These are phyloP conservation scores for Chaetomiaceae sp. DNA, from an alignment of 2,329 filamentous ascomycete species.

Conservation along the genomic window DNA sequence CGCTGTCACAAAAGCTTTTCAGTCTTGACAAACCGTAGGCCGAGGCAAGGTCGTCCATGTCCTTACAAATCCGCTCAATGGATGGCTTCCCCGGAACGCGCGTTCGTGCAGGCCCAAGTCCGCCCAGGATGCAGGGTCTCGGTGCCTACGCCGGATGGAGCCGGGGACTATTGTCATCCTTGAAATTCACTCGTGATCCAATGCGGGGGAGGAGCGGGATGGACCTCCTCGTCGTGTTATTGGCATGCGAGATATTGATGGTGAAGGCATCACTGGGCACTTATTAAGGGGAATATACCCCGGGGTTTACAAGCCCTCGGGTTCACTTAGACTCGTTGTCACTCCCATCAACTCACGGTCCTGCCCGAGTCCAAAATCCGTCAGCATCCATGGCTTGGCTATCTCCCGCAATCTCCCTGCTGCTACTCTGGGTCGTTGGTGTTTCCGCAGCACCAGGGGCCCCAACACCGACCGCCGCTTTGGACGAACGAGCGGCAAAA, in stretches of 20 bases:
- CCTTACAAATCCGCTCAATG: not conserved
- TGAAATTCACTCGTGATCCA: not conserved
- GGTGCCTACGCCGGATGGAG: not conserved
- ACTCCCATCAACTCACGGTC: not conserved
- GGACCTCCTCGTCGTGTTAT: not conserved
- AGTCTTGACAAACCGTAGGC: not conserved
- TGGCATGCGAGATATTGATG: not conserved
- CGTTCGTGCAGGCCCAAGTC: not conserved
- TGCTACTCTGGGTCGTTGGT: not conserved
- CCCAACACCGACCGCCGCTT: not conserved
- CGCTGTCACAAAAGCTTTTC: not conserved
- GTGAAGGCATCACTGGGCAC: not conserved
- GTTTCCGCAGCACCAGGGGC: not conserved
- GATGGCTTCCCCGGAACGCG: not conserved
- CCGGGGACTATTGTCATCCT: not conserved
- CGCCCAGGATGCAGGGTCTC: not conserved
- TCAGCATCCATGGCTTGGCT: not conserved
- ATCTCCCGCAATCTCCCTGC: not conserved
- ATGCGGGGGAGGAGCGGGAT: too few species aligned
- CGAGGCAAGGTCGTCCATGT: not conserved
- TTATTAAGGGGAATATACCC: not conserved
- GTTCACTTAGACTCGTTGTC: not conserved
- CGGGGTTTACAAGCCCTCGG: not conserved
- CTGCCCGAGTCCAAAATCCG: not conserved
- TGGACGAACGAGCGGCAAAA: not conserved